Percentiles rank a stretch among this genome's conserved stretches.
These are phyloP conservation scores for Backusella liffmaniae DNA, from an alignment of 192 early-diverging fungal genomes.

Conservation along the genomic window DNA sequence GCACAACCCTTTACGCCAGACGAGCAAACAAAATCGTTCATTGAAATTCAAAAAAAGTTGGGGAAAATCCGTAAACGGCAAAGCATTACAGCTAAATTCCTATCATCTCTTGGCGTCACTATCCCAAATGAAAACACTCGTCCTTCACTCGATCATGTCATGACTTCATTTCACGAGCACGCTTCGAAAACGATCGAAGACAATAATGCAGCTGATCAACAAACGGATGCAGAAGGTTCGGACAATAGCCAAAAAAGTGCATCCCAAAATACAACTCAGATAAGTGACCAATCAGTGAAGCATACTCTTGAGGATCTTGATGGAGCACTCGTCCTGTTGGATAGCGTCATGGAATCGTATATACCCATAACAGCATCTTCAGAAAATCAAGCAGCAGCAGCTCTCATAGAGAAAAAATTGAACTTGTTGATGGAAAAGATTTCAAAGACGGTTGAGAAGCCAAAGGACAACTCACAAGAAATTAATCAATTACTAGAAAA, in stretches of 20 bases:
- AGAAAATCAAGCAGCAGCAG: not conserved
- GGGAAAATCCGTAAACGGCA: slow-evolving; percentile 12
- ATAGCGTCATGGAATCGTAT: slow-evolving; percentile 12
- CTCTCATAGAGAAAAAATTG: slow-evolving; percentile 5
- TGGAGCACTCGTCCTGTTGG: not conserved
- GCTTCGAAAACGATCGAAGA: not conserved
- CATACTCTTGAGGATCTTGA: not conserved
- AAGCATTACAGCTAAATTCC: slow-evolving; percentile 22
- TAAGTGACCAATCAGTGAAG: not conserved
- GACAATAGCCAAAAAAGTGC: not conserved
- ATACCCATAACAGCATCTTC: not conserved
- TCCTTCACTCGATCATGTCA: slow-evolving; percentile 1
- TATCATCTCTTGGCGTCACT: not conserved
- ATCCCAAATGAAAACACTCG: not conserved
- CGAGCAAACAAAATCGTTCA: not conserved
- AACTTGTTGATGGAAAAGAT: not conserved
- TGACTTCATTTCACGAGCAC: not conserved
- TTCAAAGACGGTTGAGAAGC: slow-evolving; percentile 5
- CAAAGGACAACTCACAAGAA: not conserved
- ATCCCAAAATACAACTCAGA: not conserved
- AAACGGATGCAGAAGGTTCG: not conserved
- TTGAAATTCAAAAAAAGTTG: slow-evolving; percentile 18
- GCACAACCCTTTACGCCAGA: not conserved
- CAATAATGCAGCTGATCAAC: not conserved
- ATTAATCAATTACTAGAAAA: slow-evolving; percentile 7